Conservation (phyloP, 768 basidiomycete species). For the Pleurotus djamor region DNA sequence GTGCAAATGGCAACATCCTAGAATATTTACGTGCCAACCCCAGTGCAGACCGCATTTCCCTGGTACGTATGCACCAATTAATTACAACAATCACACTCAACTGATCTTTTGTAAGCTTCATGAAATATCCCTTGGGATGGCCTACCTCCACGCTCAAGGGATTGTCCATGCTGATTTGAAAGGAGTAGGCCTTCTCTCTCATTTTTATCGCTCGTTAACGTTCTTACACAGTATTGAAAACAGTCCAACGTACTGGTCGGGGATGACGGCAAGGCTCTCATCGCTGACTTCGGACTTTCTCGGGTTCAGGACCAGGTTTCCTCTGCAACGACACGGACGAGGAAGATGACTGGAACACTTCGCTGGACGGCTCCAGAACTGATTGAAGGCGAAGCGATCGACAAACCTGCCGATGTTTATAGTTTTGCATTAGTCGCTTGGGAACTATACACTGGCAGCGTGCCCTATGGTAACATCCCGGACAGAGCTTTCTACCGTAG, state of each 20-base stretch:
- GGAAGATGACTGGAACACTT: constrained; percentile 18
- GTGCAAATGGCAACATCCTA: constrained; percentile 7
- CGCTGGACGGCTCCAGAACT: constrained; percentile 51
- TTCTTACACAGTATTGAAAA: background rate
- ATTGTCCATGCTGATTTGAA: constrained; percentile 10
- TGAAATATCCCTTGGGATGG: constrained; percentile 10
- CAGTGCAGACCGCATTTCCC: background rate
- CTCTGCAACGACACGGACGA: constrained; percentile 11
- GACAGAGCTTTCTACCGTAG: constrained; percentile 10
- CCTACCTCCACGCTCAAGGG: constrained; percentile 6
- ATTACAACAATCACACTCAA: too few relatives aligned
- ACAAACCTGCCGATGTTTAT: constrained; percentile 34
- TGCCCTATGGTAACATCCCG: constrained; percentile 18
- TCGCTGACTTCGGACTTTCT: constrained; percentile 47
- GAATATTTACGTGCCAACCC: constrained; percentile 3
- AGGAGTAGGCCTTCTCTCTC: constrained; percentile 5
- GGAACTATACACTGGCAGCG: constrained; percentile 37
- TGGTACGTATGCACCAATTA: background rate
- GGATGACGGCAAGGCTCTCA: constrained; percentile 30
- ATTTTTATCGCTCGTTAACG: background rate
- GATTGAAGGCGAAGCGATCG: constrained; percentile 19
- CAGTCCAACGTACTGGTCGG: constrained; percentile 42
- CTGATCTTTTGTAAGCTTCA: background rate
- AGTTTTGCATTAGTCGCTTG: constrained; percentile 38
- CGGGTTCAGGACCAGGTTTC: constrained; percentile 27